Evolutionary conservation across 257 asterid species (phyloP).

Genomic region (Fraxinus pennsylvanica): DNA sequence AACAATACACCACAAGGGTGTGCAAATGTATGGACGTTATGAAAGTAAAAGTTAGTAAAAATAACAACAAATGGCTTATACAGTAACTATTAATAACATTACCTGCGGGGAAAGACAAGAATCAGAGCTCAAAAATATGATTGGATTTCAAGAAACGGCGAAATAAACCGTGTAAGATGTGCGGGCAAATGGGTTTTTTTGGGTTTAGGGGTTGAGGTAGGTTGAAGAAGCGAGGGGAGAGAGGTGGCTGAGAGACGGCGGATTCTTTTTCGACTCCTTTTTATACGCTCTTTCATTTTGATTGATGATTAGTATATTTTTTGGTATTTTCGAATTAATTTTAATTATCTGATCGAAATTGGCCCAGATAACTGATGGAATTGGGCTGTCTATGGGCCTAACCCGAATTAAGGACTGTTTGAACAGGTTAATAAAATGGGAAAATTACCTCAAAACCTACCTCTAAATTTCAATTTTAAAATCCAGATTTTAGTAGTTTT

Average conservation of each 20-base stretch:
- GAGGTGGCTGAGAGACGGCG: conserved; percentile 39
- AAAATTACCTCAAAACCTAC: no score
- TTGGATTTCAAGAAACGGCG: neutral
- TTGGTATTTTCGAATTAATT: neutral
- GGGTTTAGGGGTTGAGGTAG: conserved; percentile 43
- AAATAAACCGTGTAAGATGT: neutral
- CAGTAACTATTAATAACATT: neutral
- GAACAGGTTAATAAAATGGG: no score
- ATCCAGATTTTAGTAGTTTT: no score
- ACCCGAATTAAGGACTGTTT: neutral
- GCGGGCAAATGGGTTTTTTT: conserved; percentile 7
- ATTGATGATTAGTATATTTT: neutral
- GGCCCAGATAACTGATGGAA: neutral
- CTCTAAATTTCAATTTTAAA: no score
- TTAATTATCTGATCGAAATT: neutral
- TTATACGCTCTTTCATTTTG: neutral
- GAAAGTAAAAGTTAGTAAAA: neutral
- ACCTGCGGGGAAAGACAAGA: conserved; percentile 16
- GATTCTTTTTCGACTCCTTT: neutral
- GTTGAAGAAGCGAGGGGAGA: conserved; percentile 17
- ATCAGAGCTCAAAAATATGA: conserved; percentile 20
- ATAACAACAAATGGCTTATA: neutral
- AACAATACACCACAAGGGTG: neutral
- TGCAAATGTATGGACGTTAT: neutral
- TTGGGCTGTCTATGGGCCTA: neutral